Base-by-base conservation (phyloP, 164 flowering plant species). In the Chimonanthus salicifolius region DNA sequence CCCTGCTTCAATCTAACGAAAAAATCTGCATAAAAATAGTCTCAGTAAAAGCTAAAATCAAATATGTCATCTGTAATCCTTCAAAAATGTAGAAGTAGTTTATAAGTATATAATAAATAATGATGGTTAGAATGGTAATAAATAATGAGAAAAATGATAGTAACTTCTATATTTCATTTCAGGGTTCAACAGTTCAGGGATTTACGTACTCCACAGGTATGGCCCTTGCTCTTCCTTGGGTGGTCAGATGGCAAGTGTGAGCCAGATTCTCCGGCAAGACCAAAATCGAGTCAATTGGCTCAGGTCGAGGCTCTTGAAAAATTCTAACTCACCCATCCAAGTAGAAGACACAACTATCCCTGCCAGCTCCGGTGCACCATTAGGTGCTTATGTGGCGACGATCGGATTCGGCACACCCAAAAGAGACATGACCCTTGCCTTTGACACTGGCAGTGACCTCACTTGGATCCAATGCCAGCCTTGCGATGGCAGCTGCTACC, bases 381-480 rank as follows among this genome's bases (percentile, higher is more conserved):
- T 90, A 3, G 88, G 86, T 70, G 15, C 89, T 74, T 90, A 84
- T 80, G 64, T 90, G 10, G 89, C 87, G 46, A 80, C 80, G 0
- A 80, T 90, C 8, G 87, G 92, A 4, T 76, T 92, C n/a, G 97
- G 97, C 16, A 86, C 93, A 2, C 94, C 94, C 0, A 75, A 75
- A 9, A 82, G 60, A 51, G 78, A 80, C 1, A 77, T 87, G 10
- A 76, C 86, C 0, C 83, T 92, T 20, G 74, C 84, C 5, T 88
- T 87, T n/a, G 89, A 89, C 78, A 87, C 88, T 0, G 94, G 92
- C 2, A 90, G 91, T 47, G 89, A 82, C 75, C 74, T 90, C 45
- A 87, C 89, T 0, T 90, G 94, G 92, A 85, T 88, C 3, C 94
- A 90, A 47, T 90, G 94, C 54, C 5, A 76, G 58, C 92, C 94